Percentiles rank a stretch among this genome's conserved stretches.
These are phyloP conservation scores for Penstemon davidsonii DNA, from an alignment of 257 asterid genomes.

Conservation along the genomic window DNA sequence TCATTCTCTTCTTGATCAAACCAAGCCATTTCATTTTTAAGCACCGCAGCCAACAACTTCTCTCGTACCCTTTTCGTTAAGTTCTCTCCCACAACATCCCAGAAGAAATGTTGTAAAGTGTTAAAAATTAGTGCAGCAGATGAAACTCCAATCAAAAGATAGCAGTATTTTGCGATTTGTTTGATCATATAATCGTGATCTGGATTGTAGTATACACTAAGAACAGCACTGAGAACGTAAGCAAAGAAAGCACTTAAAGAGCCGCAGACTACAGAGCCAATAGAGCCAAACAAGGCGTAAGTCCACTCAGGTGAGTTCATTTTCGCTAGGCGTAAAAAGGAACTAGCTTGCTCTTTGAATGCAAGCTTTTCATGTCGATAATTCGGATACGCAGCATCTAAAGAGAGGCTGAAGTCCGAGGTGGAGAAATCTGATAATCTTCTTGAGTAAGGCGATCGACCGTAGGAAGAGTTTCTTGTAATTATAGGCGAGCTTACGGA, in stretches of 20 bases:
- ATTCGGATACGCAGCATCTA: slow-evolving; percentile 64
- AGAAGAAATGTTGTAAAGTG: slow-evolving; percentile 81
- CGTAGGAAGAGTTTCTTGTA: slow-evolving; percentile 80
- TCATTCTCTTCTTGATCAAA: slow-evolving; percentile 90
- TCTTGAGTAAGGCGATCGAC: slow-evolving; percentile 88
- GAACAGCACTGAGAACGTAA: slow-evolving; percentile 82
- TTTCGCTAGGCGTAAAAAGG: slow-evolving; percentile 80
- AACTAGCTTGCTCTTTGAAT: slow-evolving; percentile 84
- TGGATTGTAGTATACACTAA: slow-evolving; percentile 83
- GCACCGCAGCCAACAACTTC: slow-evolving; percentile 77
- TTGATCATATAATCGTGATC: slow-evolving; percentile 66
- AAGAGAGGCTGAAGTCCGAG: slow-evolving; percentile 80
- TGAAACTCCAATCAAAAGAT: slow-evolving; percentile 81
- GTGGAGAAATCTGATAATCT: slow-evolving; percentile 88
- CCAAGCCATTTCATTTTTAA: slow-evolving; percentile 91
- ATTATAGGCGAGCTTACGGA: slow-evolving; percentile 90
- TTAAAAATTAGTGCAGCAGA: slow-evolving; percentile 90
- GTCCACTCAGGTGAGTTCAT: slow-evolving; percentile 96
- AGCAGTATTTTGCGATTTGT: slow-evolving; percentile 84
- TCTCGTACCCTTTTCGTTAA: slow-evolving; percentile 81
- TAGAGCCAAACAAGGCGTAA: slow-evolving; percentile 76
- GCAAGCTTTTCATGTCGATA: slow-evolving; percentile 78
- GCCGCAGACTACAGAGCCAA: slow-evolving; percentile 85
- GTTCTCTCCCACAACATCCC: slow-evolving; percentile 93
- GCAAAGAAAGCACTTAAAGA: slow-evolving; percentile 94